Base-by-base conservation (phyloP, 768 basidiomycete genomes). In the Hemileccinum impolitum region DNA sequence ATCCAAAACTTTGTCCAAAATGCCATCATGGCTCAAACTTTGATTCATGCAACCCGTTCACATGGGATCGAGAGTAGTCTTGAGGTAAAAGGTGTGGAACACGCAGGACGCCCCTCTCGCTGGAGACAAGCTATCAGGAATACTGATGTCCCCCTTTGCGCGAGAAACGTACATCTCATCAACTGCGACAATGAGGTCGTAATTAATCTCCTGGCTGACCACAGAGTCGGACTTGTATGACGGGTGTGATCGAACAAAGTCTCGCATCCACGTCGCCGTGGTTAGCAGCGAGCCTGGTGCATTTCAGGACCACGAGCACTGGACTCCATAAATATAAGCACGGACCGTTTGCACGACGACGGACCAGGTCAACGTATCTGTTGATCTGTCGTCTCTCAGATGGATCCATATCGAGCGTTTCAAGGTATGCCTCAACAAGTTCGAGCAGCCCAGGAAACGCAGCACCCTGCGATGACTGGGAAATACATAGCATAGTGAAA, bases 171-270 rank as follows among this genome's bases (percentile, higher is more conserved):
- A 96, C 90, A 98, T 87, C 66, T 92, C 88, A 63, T 98, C 94
- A 6, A 96, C 71, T 2, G 91, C 90, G 39, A 83, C 76, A 63
- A 96, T 75, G 23, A 99, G 77, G 70, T 99, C 96, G 63, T 94
- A 96, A 62, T 94, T 96, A 62, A 98, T 92, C 69, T 88, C 84
- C 60, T 90, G 79, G 43, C 77, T 87, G 17, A 99, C 91, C 43
- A 88, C 86, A n/a, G 93, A 95, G 70, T 99, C 93, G 43, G 81
- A 78, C 66, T 87, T 85, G 72, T 99, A 99, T n/a, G 73, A 78
- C 8, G 94, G 90, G 66, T 99, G 96, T 2, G 84, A 78, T 21
- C 84, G 82, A 37, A 99, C 88, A 69, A 97, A 98, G 40, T 87
- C 78, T 31, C 96, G 81, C 48, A 96, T 94, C 93, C 93, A 99